Evolutionary conservation across 176 grass and related monocot genomes (phyloP).

Genomic region (Raddia distichophylla): DNA sequence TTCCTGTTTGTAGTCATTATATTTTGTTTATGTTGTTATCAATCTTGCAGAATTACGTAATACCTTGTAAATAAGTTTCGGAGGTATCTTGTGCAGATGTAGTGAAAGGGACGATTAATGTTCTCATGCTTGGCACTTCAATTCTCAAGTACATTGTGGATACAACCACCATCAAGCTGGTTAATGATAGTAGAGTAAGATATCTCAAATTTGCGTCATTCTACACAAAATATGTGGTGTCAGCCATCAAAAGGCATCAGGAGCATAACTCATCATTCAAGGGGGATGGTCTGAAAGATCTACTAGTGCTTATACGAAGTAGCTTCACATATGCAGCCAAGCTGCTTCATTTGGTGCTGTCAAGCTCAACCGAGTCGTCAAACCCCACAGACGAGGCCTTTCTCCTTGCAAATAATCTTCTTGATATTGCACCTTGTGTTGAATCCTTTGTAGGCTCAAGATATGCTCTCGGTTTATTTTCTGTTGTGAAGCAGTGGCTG

Average conservation of each 20-base stretch:
- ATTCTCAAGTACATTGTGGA: slow-evolving; percentile 78
- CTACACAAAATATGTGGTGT: slow-evolving; percentile 56
- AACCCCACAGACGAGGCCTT: slow-evolving; percentile 59
- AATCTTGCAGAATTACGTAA: neutral
- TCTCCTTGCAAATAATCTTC: slow-evolving; percentile 79
- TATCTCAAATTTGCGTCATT: slow-evolving; percentile 69
- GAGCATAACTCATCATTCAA: slow-evolving; percentile 47
- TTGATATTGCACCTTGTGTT: slow-evolving; percentile 66
- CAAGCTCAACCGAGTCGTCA: slow-evolving; percentile 47
- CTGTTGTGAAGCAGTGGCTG: slow-evolving; percentile 75
- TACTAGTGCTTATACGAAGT: slow-evolving; percentile 60
- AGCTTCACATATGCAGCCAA: slow-evolving; percentile 82
- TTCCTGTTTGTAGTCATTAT: slow-evolving; percentile 12
- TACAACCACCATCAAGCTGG: slow-evolving; percentile 49
- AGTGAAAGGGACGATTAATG: slow-evolving; percentile 50
- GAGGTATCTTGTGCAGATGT: slow-evolving; percentile 50
- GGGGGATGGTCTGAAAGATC: slow-evolving; percentile 65
- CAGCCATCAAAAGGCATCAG: slow-evolving; percentile 53
- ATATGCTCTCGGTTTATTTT: slow-evolving; percentile 52
- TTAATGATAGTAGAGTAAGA: slow-evolving; percentile 55
- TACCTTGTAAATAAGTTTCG: slow-evolving; percentile 23
- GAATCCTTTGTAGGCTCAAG: slow-evolving; percentile 59
- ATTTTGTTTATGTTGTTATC: slow-evolving; percentile 16
- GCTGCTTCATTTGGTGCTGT: slow-evolving; percentile 73
- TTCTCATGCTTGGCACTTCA: slow-evolving; percentile 59